phyloP scores from a whole-genome alignment of 805 yeast species.

The Candida coleopterorum region DNA sequence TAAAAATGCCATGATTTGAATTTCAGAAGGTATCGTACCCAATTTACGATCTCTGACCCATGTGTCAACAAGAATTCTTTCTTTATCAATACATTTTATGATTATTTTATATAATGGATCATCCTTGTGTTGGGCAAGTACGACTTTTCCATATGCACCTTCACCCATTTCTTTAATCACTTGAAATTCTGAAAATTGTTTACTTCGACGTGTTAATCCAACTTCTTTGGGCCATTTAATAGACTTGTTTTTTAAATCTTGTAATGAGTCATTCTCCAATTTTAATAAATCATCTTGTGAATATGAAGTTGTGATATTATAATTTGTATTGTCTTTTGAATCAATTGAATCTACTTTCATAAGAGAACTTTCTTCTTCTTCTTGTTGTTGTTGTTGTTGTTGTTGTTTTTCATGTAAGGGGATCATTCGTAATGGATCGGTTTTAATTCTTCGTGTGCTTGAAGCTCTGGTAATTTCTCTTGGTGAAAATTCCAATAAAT shows the following conservation, averaged over 20 bases:
- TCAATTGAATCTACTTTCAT: conserved; percentile 1
- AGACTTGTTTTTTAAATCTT: conserved; percentile 31
- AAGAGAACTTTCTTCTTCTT: neutral
- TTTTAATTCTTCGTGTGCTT: conserved; percentile 24
- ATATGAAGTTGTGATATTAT: conserved; percentile 17
- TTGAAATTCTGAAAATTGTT: conserved; percentile 65
- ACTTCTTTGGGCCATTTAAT: conserved; percentile 44
- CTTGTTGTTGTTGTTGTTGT: no score
- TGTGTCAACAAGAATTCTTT: conserved; percentile 89
- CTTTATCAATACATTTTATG: conserved; percentile 86
- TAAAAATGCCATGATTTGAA: conserved; percentile 84
- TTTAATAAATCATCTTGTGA: conserved; percentile 41
- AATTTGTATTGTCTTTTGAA: neutral
- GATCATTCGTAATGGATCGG: conserved; percentile 8
- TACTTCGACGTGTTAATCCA: conserved; percentile 67
- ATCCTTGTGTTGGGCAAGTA: conserved; percentile 62
- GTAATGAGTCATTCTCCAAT: conserved; percentile 43
- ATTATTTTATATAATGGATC: conserved; percentile 66
- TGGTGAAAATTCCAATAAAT: conserved; percentile 8
- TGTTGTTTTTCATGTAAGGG: no score
- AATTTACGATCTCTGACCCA: conserved; percentile 92
- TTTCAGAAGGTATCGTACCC: conserved; percentile 96
- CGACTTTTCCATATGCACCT: conserved; percentile 96
- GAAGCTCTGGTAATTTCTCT: conserved; percentile 24
- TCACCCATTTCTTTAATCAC: conserved; percentile 81